Evolutionary conservation across 1,284 basidiomycete genomes (phyloP), one percentile per base, ranked within the genome.

Genomic region (Marasmius sp.): DNA sequence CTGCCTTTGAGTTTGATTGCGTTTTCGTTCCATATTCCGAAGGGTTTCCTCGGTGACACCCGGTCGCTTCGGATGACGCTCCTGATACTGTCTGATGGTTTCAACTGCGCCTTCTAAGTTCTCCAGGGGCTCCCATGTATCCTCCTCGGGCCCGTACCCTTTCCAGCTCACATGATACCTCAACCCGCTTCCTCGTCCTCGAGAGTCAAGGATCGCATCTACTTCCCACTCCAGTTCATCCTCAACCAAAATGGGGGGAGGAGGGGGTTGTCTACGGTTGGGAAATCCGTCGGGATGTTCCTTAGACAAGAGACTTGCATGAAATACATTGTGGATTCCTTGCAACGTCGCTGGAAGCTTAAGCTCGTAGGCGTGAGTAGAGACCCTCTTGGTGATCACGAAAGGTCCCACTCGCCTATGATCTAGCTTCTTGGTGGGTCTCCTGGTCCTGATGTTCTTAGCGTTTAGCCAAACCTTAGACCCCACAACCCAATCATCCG

Each of bases 121-220:
- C 16, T 9, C 39, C 16, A 41, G 16, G 9, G 39, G 39, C 16
- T 41, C 39, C 39, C 39, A 41, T 9, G 39, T 41, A 9, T 16
- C 9, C 9, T 41, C 39, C 39, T 41, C 39, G 9, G 39, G 39
- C 16, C 39, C 39, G 39, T 41, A 41, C 9, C 39, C 39, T 41
- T 41, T 16, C 39, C 39, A 41, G 9, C 16, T 41, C 9, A 41
- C 39, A 41, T 41, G 16, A 16, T n/a, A n/a, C n/a, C n/a, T n/a
- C n/a, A n/a, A n/a, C n/a, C n/a, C n/a, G n/a, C n/a, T n/a, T n/a
- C n/a, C n/a, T n/a, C n/a, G n/a, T n/a, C n/a, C n/a, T n/a, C n/a
- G n/a, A n/a, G 58, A 62, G 58, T 72, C 64, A 5, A 70, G 22
- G 11, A 71, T 67, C 1, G 59, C 14, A 45, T 72, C 68, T 0